A percentile compares a stretch with the other conserved stretches of the same genome.
phyloP scores from a whole-genome alignment of 148 eudicot genomes.

The Silene uniflora region DNA sequence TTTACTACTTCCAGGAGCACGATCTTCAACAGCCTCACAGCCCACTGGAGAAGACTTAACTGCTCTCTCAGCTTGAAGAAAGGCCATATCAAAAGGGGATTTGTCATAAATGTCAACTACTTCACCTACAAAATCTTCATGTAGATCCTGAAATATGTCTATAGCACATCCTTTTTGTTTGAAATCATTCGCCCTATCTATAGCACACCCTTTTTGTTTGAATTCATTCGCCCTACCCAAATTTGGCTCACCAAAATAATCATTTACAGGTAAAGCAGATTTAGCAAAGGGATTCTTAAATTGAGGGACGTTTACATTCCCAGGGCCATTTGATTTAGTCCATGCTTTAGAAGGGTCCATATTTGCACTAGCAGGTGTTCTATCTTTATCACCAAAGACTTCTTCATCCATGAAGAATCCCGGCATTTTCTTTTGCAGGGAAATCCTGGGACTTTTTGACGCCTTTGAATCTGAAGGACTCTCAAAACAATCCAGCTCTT shows the following conservation, averaged over 20 bases:
- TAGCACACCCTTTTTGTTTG: conserved; percentile 24
- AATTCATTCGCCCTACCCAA: conserved; percentile 14
- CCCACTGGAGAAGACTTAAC: conserved; percentile 30
- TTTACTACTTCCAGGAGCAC: conserved; percentile 33
- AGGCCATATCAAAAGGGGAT: conserved; percentile 29
- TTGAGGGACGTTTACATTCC: conserved; percentile 25
- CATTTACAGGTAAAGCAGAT: conserved; percentile 29
- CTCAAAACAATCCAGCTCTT: conserved; percentile 25
- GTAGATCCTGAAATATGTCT: conserved; percentile 31
- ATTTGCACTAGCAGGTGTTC: conserved; percentile 22
- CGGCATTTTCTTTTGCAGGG: conserved; percentile 23
- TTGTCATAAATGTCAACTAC: conserved; percentile 50
- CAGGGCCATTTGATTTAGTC: conserved; percentile 24
- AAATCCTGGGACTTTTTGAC: conserved; percentile 26
- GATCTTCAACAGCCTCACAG: conserved; percentile 31
- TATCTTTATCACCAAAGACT: conserved; percentile 27
- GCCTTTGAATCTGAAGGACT: conserved; percentile 35
- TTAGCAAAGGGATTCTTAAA: conserved; percentile 29
- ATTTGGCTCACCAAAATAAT: conserved; percentile 28
- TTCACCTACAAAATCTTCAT: conserved; percentile 56
- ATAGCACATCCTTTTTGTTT: conserved; percentile 23
- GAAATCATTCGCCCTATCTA: conserved; percentile 16
- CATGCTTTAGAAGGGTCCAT: conserved; percentile 25
- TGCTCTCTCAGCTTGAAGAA: conserved; percentile 29
- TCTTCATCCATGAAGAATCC: conserved; percentile 31